Conservation (phyloP, 306 rosid genomes). For the Adenanthera pavonina region DNA sequence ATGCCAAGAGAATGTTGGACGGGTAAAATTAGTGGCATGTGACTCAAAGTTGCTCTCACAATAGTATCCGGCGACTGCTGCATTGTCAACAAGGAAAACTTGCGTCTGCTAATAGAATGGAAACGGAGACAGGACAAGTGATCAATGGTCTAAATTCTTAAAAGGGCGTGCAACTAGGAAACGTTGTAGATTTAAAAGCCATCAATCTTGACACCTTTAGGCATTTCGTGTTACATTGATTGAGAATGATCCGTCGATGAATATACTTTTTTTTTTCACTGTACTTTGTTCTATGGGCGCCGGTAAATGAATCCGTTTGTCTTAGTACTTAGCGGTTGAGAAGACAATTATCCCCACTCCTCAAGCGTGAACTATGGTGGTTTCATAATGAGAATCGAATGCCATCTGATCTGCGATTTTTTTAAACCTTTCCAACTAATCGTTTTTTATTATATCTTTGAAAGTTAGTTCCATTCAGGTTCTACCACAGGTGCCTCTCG, state of each 20-base stretch:
- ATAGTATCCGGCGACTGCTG: slow-evolving; percentile 45
- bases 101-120: background rate
- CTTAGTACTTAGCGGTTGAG: background rate
- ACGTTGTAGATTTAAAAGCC: slow-evolving; percentile 35
- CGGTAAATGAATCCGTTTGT: slow-evolving; percentile 14
- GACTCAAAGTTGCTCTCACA: slow-evolving; percentile 89
- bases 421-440: background rate
- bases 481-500: background rate
- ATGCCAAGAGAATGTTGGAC: slow-evolving; percentile 58
- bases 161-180: slow-evolving; percentile 23
- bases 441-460: background rate
- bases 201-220: slow-evolving; percentile 45
- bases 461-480: background rate
- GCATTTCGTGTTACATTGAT: slow-evolving; percentile 41
- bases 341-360: background rate
- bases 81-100: slow-evolving; percentile 8
- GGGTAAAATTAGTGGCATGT: slow-evolving; percentile 92
- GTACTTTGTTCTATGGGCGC: slow-evolving; percentile 4
- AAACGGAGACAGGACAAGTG: slow-evolving; percentile 26
- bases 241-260: slow-evolving; percentile 43
- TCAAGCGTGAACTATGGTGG: background rate
- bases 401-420: background rate
- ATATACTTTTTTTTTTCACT: slow-evolving; percentile 28
- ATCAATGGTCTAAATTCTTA: slow-evolving; percentile 16
- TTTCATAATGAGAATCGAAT: background rate